Evolutionary conservation across 176 grass and related monocot species (phyloP).

Genomic region (Themeda triandra): DNA sequence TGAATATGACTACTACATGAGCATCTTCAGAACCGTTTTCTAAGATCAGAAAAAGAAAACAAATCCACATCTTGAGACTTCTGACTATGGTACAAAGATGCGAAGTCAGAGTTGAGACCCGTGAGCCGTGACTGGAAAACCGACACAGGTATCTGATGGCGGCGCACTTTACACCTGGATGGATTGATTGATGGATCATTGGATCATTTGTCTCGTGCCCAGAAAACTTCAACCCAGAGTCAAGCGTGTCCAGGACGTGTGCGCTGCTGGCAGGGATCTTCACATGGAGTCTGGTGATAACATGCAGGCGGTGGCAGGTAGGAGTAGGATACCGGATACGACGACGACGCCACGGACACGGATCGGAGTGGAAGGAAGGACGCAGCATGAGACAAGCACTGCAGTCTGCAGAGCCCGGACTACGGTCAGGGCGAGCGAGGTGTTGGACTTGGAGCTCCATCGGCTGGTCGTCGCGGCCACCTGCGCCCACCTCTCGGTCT

Average conservation of each 20-base stretch:
- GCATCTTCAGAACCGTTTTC: not conserved
- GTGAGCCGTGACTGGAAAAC: not conserved
- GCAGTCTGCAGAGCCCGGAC: too few species aligned
- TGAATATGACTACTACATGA: not conserved
- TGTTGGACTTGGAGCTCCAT: too few species aligned
- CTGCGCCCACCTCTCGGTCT: too few species aligned
- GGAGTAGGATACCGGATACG: not conserved
- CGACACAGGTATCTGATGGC: not conserved
- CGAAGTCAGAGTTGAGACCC: not conserved
- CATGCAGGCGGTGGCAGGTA: not conserved
- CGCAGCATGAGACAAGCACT: not conserved
- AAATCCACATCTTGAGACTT: not conserved
- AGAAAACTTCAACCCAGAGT: not conserved
- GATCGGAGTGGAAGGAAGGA: too few species aligned
- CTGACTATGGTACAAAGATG: not conserved
- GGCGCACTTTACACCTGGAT: not conserved
- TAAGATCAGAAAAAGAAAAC: not conserved
- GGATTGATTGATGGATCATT: too few species aligned
- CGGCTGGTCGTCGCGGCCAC: too few species aligned
- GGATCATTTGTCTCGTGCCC: not conserved
- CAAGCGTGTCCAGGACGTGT: too few species aligned
- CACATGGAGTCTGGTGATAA: too few species aligned
- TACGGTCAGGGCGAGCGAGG: too few species aligned
- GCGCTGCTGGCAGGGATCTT: too few species aligned
- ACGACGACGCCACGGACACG: not conserved